Evolutionary conservation across 169 alveolate genomes (phyloP).

Genomic region (Plasmodium yoelii): DNA sequence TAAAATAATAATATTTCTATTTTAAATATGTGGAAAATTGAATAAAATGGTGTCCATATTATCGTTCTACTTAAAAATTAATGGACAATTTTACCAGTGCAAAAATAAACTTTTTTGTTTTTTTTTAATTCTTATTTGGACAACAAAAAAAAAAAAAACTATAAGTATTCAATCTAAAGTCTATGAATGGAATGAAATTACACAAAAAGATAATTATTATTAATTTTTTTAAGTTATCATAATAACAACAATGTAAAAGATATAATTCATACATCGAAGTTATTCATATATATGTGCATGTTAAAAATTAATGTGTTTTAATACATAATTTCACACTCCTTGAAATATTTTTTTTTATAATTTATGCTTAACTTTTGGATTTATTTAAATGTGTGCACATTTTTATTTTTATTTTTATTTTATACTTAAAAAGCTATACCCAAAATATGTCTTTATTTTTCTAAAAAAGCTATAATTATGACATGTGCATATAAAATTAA

Average conservation of each 20-base stretch:
- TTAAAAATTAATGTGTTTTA: no score
- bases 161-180: not conserved
- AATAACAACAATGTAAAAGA: no score
- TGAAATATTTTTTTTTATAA: not conserved
- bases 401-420: no score
- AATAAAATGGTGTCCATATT: not conserved
- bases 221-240: no score
- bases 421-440: no score
- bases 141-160: not conserved
- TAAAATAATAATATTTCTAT: no score
- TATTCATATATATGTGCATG: no score
- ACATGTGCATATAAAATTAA: conserved; percentile 46
- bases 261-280: no score
- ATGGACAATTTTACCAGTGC: not conserved
- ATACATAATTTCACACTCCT: not conserved
- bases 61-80: not conserved
- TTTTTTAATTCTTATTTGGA: not conserved
- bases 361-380: not conserved
- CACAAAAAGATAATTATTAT: not conserved
- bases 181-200: not conserved
- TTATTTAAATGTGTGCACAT: conserved; percentile 44
- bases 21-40: not conserved
- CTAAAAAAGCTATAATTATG: conserved; percentile 12
- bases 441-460: no score
- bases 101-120: not conserved